phyloP scores from a whole-genome alignment of 129 eudicot species.

The Arctium minus region DNA sequence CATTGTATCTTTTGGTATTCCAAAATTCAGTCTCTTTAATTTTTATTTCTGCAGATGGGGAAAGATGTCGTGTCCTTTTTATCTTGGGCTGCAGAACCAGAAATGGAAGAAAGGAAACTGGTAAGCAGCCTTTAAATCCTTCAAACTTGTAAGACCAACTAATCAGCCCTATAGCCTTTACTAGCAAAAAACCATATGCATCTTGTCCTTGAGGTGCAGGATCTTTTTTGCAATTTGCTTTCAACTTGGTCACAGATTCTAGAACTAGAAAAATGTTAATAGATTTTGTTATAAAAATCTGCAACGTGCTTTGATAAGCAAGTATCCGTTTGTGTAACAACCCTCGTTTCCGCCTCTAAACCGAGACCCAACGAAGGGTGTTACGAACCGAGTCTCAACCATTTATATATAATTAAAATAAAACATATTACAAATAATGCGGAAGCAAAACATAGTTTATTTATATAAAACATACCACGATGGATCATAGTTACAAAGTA shows the following conservation, averaged over 20 bases:
- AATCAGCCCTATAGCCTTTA: not conserved
- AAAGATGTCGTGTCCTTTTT: slow-evolving; percentile 76
- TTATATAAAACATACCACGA: too few species aligned
- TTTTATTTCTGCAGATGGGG: slow-evolving; percentile 67
- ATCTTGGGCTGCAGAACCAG: slow-evolving; percentile 98
- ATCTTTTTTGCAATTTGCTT: not conserved
- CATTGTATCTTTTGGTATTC: not conserved
- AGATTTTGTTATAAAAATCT: not conserved
- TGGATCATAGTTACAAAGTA: too few species aligned
- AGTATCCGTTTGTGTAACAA: too few species aligned
- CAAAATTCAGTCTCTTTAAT: not conserved
- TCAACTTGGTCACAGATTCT: not conserved
- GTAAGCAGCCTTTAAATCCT: slow-evolving; percentile 21
- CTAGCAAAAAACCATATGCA: not conserved
- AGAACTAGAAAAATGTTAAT: not conserved
- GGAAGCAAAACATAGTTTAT: too few species aligned
- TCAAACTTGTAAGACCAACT: not conserved
- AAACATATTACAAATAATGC: too few species aligned
- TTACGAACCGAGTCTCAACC: too few species aligned
- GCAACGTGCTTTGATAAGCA: not conserved
- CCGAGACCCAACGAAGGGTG: too few species aligned
- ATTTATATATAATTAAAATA: too few species aligned
- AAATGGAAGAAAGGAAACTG: slow-evolving; percentile 96
- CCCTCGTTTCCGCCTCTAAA: too few species aligned
- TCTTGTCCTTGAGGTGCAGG: not conserved